Base-by-base conservation (phyloP, 2,329 filamentous ascomycete genomes). In the Ceratocystis cubensis region DNA sequence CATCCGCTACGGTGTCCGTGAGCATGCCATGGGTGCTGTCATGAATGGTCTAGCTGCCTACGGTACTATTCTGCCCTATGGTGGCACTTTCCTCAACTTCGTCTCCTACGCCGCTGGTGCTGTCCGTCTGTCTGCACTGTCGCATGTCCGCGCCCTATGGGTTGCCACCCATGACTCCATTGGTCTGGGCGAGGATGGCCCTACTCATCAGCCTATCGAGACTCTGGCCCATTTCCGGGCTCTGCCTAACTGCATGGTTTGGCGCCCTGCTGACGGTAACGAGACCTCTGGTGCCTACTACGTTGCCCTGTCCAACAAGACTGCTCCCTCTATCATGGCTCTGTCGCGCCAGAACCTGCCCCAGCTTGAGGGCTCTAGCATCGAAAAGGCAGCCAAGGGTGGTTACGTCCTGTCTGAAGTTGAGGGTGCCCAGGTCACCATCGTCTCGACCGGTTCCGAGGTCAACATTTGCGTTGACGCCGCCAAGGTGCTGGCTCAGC, bases 161-260 rank as follows among this genome's bases (percentile, higher is more conserved):
- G 84, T 97, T 73, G 93, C 94, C 74, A 97, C 93, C 72, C 93
- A 97, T 84, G 93, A 97, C 84, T 96, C 93, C 71, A 99, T 99
- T 73, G 94, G 94, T 82, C 90, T 97, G 72, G 94, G 94, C 79
- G 94, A 99, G 82, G 94, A 99, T 75, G 94, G 94, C 70, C 93
- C 94, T 72, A 99, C 94, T 67, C 94, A 99, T 81, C 94, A 99
- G 84, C 94, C 94, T 77, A 96, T 99, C 73, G 94, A 99, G 86
- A 96, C 91, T 57, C 86, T 97, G 70, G 88, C 92, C 69, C 94
- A 97, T 81, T 97, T 97, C 91, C 93, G 94, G 77, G 94, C 94
- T 71, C 85, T 97, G 72, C 94, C 94, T 75, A 99, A 99, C 88
- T 89, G 88, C 83, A 96, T 97, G 90, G 93, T 97, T 74, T 97